Evolutionary conservation across 192 early-diverging fungal genomes (phyloP), one percentile per base, ranked within the genome.

Genomic region (Haplosporangium gracile): DNA sequence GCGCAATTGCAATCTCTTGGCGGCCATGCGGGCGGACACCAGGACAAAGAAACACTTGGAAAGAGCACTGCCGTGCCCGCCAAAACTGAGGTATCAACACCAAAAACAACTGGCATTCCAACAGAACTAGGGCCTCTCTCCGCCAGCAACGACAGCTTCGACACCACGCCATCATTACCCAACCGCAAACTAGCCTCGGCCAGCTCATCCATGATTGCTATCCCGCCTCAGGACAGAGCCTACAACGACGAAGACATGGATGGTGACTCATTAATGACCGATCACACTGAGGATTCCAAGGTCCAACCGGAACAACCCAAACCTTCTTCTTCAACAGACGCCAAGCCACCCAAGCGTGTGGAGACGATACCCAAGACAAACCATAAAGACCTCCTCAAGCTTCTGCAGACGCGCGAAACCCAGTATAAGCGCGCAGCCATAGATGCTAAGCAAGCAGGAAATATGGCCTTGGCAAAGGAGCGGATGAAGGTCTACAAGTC

Each of bases 351-450:
- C 16, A 85, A 80, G 38, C 78, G 74, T 18, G 53, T 73, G 24
- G 78, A 85, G 15, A 73, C 69, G 4, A 80, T 77, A 9, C 74
- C 74, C 13, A 76, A 85, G 65, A 69, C 81, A 77, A 84, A 82
- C 29, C 80, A 79, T 24, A 79, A 88, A 70, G 80, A 78, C 29
- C 71, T 86, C 0, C 60, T 89, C 15, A 13, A 68, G 0, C 69
- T 88, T 15, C 63, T 94, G 24, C 39, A 75, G 32, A 85, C 82
- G 43, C 90, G 90, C 34, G 83, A 91, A 22, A 47, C 79, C 16
- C 87, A 92, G 60, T 90, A 92, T 76, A 94, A 93, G 70, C 71
- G 87, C 1, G 82, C 88, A 16, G 93, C 92, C 0, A 6, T 93
- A 1, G 80, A 90, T 7, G 86, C 88, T 18, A 91, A 90, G 75